These are phyloP conservation scores for Thalassiosira livingstoniorum DNA, from an alignment of 352 stramenopile species.

Conservation along the genomic window DNA sequence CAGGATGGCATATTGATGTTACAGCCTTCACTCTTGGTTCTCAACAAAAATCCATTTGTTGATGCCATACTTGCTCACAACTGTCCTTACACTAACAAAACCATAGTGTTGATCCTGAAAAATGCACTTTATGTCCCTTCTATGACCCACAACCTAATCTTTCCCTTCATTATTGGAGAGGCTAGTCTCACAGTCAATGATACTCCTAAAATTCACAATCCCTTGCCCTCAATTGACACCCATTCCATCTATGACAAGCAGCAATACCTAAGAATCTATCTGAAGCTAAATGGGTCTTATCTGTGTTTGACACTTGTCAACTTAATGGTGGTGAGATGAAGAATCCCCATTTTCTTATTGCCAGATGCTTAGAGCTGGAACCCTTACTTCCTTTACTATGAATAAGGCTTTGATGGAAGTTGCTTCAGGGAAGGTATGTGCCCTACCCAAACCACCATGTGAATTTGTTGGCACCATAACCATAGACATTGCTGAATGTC, in stretches of 20 bases:
- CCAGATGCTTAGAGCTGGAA: not conserved
- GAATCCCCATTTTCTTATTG: not conserved
- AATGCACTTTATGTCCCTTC: slow-evolving; percentile 57
- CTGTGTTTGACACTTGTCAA: not conserved
- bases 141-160: slow-evolving; percentile 65
- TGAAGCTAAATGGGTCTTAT: not conserved
- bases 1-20: slow-evolving; percentile 22
- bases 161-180: slow-evolving; percentile 60
- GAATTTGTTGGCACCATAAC: not conserved
- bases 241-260: not conserved
- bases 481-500: not conserved
- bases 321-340: not conserved
- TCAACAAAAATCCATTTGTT: slow-evolving; percentile 30
- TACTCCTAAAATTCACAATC: slow-evolving; percentile 45
- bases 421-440: not conserved
- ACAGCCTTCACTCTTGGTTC: no score
- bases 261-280: not conserved
- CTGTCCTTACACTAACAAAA: slow-evolving; percentile 16
- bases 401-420: not conserved
- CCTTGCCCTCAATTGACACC: not conserved
- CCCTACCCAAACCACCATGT: not conserved
- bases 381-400: not conserved
- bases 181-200: slow-evolving; percentile 55
- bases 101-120: slow-evolving; percentile 45
- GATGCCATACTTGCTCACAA: slow-evolving; percentile 51